phyloP scores from a whole-genome alignment of 768 basidiomycete genomes.

The Suillus occidentalis region DNA sequence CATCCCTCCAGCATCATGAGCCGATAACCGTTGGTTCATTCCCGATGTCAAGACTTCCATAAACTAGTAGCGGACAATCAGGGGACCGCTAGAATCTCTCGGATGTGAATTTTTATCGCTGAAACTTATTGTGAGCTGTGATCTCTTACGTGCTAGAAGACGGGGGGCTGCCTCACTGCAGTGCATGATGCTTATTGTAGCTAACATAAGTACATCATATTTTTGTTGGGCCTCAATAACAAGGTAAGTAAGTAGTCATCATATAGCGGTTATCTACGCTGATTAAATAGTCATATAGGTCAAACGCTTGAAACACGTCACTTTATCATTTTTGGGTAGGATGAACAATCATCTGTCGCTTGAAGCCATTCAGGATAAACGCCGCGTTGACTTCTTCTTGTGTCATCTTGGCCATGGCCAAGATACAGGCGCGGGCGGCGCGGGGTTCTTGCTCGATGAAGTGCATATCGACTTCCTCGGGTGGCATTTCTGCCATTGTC shows the following conservation, averaged over 20 bases:
- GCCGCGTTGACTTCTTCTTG: conserved; percentile 2
- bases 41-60: conserved; percentile 2
- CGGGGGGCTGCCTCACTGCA: background rate
- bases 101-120: too few relatives aligned
- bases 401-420: background rate
- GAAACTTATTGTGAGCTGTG: background rate
- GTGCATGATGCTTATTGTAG: background rate
- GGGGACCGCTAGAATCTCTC: conserved; percentile 1
- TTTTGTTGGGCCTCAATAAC: background rate
- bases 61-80: conserved; percentile 1
- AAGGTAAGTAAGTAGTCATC: background rate
- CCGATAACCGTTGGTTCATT: background rate
- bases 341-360: background rate
- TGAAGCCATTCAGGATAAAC: background rate
- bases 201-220: background rate
- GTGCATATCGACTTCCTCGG: background rate
- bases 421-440: background rate
- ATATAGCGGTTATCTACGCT: background rate
- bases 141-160: background rate
- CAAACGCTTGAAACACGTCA: background rate
- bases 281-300: background rate
- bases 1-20: background rate
- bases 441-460: background rate
- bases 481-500: background rate
- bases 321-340: too few relatives aligned